Conservation (phyloP, 108 stramenopile species). For the Hondaea fermentalgiana region DNA sequence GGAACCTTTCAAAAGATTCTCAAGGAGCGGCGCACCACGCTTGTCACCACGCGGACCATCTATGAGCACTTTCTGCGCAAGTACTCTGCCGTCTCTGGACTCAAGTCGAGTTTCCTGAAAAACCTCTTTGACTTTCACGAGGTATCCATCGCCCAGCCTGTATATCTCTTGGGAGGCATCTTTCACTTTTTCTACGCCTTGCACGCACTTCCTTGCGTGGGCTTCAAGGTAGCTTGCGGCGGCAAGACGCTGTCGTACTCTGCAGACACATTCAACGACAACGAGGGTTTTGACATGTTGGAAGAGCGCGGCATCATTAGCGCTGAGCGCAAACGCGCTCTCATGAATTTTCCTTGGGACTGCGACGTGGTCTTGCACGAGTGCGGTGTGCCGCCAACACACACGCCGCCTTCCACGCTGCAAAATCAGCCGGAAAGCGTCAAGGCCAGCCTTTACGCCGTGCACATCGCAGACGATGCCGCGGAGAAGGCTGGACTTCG, state of each 20-base stretch:
- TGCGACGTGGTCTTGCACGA: constrained; percentile 78
- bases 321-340: background rate
- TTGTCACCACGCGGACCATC: constrained; percentile 83
- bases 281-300: constrained; percentile 58
- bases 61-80: constrained; percentile 88
- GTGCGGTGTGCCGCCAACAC: constrained; percentile 80
- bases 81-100: constrained; percentile 76
- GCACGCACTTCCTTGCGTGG: constrained; percentile 82
- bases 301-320: constrained; percentile 30
- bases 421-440: constrained; percentile 60
- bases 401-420: constrained; percentile 75
- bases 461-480: constrained; percentile 51
- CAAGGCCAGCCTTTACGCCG: constrained; percentile 72
- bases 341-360: constrained; percentile 45
- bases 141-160: constrained; percentile 72
- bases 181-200: constrained; percentile 81
- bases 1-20: constrained; percentile 87
- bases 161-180: constrained; percentile 69
- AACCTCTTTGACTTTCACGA: constrained; percentile 72
- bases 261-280: constrained; percentile 83
- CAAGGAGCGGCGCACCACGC: constrained; percentile 69
- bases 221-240: constrained; percentile 78
- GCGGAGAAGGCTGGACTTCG: background rate
- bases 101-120: constrained; percentile 63
- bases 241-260: constrained; percentile 79